A percentile compares a stretch with the other conserved stretches of the same genome.
Conservation (phyloP, 1,284 basidiomycete genomes). For the Leccinum angustisporum region DNA sequence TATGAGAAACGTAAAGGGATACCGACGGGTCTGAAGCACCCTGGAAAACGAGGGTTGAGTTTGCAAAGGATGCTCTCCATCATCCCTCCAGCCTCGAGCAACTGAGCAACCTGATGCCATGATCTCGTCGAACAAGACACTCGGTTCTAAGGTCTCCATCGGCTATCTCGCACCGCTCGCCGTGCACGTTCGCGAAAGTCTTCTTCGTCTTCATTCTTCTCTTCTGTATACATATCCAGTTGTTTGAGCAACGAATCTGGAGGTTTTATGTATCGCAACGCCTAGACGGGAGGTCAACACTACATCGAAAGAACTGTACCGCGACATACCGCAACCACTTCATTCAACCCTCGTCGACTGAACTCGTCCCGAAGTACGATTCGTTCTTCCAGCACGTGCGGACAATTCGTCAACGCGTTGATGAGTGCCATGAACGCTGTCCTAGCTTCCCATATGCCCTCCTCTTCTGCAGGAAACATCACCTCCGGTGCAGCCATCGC, state of each 20-base stretch:
- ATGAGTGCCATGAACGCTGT: constrained; percentile 75
- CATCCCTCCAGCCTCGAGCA: constrained; percentile 25
- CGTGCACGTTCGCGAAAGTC: constrained; percentile 70
- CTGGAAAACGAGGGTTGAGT: constrained; percentile 54
- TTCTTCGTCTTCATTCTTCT: constrained; percentile 87
- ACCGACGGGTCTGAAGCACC: constrained; percentile 63
- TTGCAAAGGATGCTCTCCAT: constrained; percentile 26
- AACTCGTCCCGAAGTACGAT: constrained; percentile 81
- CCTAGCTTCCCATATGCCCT: constrained; percentile 80
- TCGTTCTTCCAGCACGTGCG: constrained; percentile 76
- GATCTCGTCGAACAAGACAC: constrained; percentile 54
- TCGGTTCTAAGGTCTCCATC: constrained; percentile 47
- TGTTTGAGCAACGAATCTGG: constrained; percentile 73
- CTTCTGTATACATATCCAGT: constrained; percentile 79
- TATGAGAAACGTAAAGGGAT: not conserved
- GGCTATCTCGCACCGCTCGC: constrained; percentile 41
- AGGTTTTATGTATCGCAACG: constrained; percentile 72
- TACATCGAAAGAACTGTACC: not conserved
- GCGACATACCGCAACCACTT: constrained; percentile 73
- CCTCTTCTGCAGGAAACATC: constrained; percentile 49
- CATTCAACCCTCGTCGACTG: constrained; percentile 76
- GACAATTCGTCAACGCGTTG: constrained; percentile 79
- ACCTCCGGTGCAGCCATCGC: constrained; percentile 37
- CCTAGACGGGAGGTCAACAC: constrained; percentile 40
- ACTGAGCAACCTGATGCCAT: constrained; percentile 49